Conservation (phyloP, 2,329 filamentous ascomycete species). For the Nannizziopsis arthrosporioides region DNA sequence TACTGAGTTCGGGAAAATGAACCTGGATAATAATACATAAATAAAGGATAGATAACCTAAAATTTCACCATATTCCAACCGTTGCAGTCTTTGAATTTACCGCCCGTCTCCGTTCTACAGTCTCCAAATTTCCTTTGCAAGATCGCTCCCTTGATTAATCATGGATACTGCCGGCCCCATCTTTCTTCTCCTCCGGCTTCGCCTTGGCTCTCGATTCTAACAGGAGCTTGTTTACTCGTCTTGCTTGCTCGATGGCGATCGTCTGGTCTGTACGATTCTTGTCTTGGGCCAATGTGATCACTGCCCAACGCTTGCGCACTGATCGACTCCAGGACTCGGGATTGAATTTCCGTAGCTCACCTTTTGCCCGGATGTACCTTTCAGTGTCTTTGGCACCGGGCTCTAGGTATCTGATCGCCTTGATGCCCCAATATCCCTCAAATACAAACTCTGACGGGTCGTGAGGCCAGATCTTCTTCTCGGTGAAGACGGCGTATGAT, state of each 20-base stretch:
- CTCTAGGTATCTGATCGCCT: conserved; percentile 9
- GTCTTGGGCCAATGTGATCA: background rate
- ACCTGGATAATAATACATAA: no score
- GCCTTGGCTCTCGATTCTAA: background rate
- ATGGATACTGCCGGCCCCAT: no score
- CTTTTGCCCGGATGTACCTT: conserved; percentile 7
- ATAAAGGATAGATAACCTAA: no score
- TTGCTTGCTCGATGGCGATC: background rate
- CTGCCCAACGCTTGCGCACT: background rate
- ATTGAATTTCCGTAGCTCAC: background rate
- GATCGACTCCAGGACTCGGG: no score
- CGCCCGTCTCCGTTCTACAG: no score
- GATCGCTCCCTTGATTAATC: no score
- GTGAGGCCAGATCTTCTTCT: background rate
- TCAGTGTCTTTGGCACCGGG: conserved; percentile 4
- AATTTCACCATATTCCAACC: no score
- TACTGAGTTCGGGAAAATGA: no score
- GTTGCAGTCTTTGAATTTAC: no score
- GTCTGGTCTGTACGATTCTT: background rate
- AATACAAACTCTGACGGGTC: background rate
- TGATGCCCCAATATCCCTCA: conserved; percentile 6
- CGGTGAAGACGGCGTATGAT: conserved; percentile 11
- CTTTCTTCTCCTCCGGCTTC: background rate
- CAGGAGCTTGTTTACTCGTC: background rate
- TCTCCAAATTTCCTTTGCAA: no score